These are phyloP conservation scores for Erythrophleum ivorense DNA, from an alignment of 331 rosid genomes.

Conservation along the genomic window DNA sequence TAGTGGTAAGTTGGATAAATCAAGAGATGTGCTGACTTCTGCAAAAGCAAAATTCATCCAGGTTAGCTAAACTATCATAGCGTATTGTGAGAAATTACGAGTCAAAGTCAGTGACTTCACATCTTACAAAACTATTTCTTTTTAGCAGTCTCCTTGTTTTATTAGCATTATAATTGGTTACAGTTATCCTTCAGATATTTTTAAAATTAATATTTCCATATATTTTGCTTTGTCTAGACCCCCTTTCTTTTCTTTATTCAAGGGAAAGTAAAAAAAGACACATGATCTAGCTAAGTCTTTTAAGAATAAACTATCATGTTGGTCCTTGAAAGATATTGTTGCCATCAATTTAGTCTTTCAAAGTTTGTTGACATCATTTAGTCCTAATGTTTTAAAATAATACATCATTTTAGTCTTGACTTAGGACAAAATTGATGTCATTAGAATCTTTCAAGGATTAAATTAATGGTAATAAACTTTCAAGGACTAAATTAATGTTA, in stretches of 20 bases:
- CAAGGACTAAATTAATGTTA: neutral
- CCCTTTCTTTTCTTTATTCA: conserved; percentile 17
- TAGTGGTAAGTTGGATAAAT: conserved; percentile 69
- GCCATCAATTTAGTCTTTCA: neutral
- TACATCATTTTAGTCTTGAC: neutral
- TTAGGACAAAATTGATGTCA: neutral
- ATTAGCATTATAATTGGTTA: neutral
- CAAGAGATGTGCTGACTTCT: conserved; percentile 61
- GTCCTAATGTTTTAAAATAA: neutral
- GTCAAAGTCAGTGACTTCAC: neutral
- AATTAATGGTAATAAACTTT: neutral
- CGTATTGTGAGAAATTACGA: conserved; percentile 7
- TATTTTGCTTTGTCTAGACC: conserved; percentile 17
- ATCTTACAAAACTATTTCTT: neutral
- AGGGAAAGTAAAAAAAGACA: conserved; percentile 6
- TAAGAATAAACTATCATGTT: neutral
- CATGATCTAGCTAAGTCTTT: conserved; percentile 12
- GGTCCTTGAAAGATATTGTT: neutral
- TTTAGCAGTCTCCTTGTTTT: conserved; percentile 22
- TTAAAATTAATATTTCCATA: neutral
- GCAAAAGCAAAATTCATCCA: conserved; percentile 68
- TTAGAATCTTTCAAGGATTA: neutral
- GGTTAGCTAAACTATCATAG: conserved; percentile 50
- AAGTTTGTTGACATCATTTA: neutral
- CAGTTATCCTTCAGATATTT: neutral